phyloP scores from a whole-genome alignment of 176 grass and related monocot genomes.

The Carex pumila region DNA sequence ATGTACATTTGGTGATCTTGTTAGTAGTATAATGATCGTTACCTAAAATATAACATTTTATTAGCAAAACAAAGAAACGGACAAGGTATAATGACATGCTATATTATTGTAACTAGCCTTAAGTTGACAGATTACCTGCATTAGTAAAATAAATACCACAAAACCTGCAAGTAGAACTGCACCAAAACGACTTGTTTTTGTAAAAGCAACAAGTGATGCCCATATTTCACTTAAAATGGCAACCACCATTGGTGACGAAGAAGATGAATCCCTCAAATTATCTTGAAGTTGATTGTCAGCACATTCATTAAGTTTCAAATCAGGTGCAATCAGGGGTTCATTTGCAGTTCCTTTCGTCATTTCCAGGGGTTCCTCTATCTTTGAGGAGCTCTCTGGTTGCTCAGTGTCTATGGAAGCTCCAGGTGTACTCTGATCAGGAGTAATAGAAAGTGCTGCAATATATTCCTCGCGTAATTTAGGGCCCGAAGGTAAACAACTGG shows the following conservation, averaged over 20 bases:
- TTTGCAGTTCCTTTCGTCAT: slow-evolving; percentile 3
- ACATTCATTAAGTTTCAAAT: slow-evolving; percentile 20
- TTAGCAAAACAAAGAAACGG: not conserved
- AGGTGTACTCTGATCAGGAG: slow-evolving; percentile 5
- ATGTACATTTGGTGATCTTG: slow-evolving; percentile 64
- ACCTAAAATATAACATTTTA: slow-evolving; percentile 39
- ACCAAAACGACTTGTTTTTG: slow-evolving; percentile 38
- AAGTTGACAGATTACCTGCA: slow-evolving; percentile 51
- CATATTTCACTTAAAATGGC: slow-evolving; percentile 48
- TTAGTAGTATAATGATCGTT: slow-evolving; percentile 61
- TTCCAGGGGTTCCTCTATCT: slow-evolving; percentile 30
- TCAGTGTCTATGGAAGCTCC: not conserved
- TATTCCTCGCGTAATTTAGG: not conserved
- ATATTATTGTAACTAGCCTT: not conserved
- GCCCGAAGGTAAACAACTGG: not conserved
- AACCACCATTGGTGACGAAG: slow-evolving; percentile 4
- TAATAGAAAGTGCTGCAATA: not conserved
- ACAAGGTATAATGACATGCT: not conserved
- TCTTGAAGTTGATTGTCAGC: slow-evolving; percentile 32
- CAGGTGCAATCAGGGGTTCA: slow-evolving; percentile 21
- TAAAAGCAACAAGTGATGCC: slow-evolving; percentile 36
- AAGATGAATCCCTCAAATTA: slow-evolving; percentile 27
- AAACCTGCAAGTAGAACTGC: slow-evolving; percentile 43
- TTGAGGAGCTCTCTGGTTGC: slow-evolving; percentile 21
- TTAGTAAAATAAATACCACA: slow-evolving; percentile 53